Percentiles rank a stretch among this genome's conserved stretches.
Evolutionary conservation across 148 eudicot species (phyloP).

Genomic region (Suaeda aralocaspica): DNA sequence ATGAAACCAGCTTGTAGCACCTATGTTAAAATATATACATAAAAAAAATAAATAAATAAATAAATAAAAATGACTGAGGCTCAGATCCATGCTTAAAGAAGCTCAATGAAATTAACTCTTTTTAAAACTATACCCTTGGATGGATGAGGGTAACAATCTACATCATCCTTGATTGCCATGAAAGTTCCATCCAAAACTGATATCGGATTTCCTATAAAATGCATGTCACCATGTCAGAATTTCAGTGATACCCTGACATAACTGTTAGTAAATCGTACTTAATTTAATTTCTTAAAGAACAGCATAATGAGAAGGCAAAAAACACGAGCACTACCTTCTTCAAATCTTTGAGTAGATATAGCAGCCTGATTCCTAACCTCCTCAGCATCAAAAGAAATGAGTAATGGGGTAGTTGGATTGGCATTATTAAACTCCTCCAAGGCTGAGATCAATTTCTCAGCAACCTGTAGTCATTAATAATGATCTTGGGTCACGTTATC

Average conservation of each 20-base stretch:
- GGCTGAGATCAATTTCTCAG: constrained; percentile 69
- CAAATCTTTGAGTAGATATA: constrained; percentile 81
- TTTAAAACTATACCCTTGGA: constrained; percentile 50
- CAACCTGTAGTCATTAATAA: constrained; percentile 48
- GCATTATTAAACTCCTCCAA: constrained; percentile 75
- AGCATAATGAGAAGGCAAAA: neutral
- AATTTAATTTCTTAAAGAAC: neutral
- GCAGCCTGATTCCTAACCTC: constrained; percentile 92
- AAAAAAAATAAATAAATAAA: too few relatives aligned
- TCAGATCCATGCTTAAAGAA: constrained; percentile 6
- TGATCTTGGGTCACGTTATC: constrained; percentile 2
- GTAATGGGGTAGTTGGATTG: constrained; percentile 65
- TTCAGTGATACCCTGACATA: constrained; percentile 2
- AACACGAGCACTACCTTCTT: constrained; percentile 56
- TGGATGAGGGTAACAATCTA: constrained; percentile 87
- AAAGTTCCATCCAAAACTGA: constrained; percentile 90
- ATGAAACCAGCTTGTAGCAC: constrained; percentile 88
- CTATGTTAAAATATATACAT: constrained; percentile 31
- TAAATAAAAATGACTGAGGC: constrained; percentile 1
- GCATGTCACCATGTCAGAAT: constrained; percentile 20
- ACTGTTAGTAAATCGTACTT: neutral
- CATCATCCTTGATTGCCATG: constrained; percentile 95
- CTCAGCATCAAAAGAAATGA: constrained; percentile 70
- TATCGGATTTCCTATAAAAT: constrained; percentile 66
- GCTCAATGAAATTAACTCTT: neutral